Conservation (phyloP, 1,284 basidiomycete species). For the Naganishia albida region DNA sequence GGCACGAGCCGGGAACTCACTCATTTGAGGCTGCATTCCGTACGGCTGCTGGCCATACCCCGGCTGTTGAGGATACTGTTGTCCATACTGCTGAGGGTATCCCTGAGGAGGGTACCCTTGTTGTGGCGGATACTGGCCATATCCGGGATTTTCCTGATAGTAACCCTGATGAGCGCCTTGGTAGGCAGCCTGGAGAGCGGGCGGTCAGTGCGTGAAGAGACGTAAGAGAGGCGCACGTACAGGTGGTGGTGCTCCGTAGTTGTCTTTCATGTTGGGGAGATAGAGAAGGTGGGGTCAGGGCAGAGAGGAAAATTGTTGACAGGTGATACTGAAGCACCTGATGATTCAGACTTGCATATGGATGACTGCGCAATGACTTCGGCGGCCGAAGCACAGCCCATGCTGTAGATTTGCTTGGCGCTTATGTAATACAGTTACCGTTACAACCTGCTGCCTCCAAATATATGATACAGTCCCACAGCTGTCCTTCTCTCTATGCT, state of each 20-base stretch:
- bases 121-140: constrained; percentile 2
- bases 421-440: neutral
- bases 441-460: no score
- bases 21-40: constrained; percentile 23
- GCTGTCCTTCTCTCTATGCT: no score
- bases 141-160: constrained; percentile 8
- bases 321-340: neutral
- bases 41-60: constrained; percentile 21
- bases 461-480: no score
- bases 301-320: neutral
- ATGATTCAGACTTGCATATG: neutral
- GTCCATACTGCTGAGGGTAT: constrained; percentile 22
- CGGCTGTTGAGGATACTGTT: constrained; percentile 21
- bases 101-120: constrained; percentile 8
- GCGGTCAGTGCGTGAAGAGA: neutral
- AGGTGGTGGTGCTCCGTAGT: constrained; percentile 19
- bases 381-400: constrained; percentile 1
- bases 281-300: no score
- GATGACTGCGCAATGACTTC: neutral
- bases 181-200: constrained; percentile 14
- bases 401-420: neutral
- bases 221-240: neutral
- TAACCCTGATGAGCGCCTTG: constrained; percentile 19
- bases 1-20: no score
- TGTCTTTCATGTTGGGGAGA: constrained; percentile 21